A percentile compares a stretch with the other conserved stretches of the same genome.
These are phyloP conservation scores for Multifurca ochricompacta DNA, from an alignment of 768 basidiomycete species.

Conservation along the genomic window DNA sequence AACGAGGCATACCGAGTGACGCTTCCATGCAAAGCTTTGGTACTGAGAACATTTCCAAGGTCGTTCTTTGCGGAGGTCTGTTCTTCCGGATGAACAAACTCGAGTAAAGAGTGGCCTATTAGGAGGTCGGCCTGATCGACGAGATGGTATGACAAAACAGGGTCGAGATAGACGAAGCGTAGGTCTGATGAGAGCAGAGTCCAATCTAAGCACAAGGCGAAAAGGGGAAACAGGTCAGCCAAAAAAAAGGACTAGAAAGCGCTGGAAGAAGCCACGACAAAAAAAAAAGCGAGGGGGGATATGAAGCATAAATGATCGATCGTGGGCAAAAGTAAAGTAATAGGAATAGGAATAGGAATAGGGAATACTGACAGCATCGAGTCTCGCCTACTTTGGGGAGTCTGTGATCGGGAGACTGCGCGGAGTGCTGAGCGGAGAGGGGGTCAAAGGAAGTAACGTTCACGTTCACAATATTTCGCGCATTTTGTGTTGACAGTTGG, in stretches of 20 bases:
- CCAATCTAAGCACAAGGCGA: slow-evolving; percentile 53
- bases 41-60: slow-evolving; percentile 64
- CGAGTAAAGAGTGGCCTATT: slow-evolving; percentile 61
- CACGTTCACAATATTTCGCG: slow-evolving; percentile 22
- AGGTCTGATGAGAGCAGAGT: slow-evolving; percentile 68
- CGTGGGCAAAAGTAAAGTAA: slow-evolving; percentile 22
- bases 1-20: slow-evolving; percentile 55
- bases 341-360: no score
- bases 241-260: slow-evolving; percentile 20
- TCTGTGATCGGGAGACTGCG: slow-evolving; percentile 25
- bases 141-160: slow-evolving; percentile 66
- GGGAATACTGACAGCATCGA: slow-evolving; percentile 76
- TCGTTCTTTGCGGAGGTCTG: slow-evolving; percentile 66
- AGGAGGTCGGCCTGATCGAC: slow-evolving; percentile 60
- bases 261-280: slow-evolving; percentile 26
- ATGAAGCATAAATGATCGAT: slow-evolving; percentile 35
- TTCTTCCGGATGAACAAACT: slow-evolving; percentile 82
- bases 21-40: slow-evolving; percentile 71
- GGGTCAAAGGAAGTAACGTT: slow-evolving; percentile 28
- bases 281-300: slow-evolving; percentile 31
- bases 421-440: slow-evolving; percentile 29
- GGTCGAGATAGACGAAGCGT: slow-evolving; percentile 77
- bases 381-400: slow-evolving; percentile 50
- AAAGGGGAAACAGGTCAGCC: slow-evolving; percentile 22
- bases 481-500: slow-evolving; percentile 12